Evolutionary conservation across 2,329 filamentous ascomycete species (phyloP), one percentile per base, ranked within the genome.

Genomic region (Ceratocystis harringtonii): DNA sequence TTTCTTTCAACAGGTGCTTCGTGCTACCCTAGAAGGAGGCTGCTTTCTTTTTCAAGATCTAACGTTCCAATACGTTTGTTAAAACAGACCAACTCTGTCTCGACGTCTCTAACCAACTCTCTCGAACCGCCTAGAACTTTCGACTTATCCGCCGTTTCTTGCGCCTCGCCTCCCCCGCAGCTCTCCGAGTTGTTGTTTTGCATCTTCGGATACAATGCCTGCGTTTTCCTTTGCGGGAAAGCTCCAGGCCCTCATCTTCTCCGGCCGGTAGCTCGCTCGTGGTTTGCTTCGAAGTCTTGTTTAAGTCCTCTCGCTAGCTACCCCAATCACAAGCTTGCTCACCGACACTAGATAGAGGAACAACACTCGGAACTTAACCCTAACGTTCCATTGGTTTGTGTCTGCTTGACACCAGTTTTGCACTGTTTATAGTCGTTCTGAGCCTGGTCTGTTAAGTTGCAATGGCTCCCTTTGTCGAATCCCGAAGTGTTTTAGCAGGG

Each of bases 311-410:
- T 74, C 76, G 74, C 77, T 76, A 74, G 75, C 72, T n/a, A 48
- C 41, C 15, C 28, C 69, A 73, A 72, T 73, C 55, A 58, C n/a
- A 30, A 36, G 55, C 55, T 58, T 57, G 17, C 55, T 58, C 17
- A 32, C 55, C 10, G 55, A 7, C 55, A 58, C 55, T 58, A 30
- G 73, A 75, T 78, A 77, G 76, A 82, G 81, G 83, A 86, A 84
- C 79, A 79, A 78, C 76, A 78, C 77, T 87, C 85, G 90, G 89
- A 92, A 92, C 89, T 92, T 95, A 96, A 95, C 92, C 92, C 92
- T 96, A 96, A 67, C 66, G 50, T 55, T 78, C 74, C 75, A 79
- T 84, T 88, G 88, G 89, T 84, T 82, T 74, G 50, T 32, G 22
- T 55, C 71, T 68, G 1, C 22, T 22, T 36, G 55, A 25, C 30